Evolutionary conservation across 2,329 filamentous ascomycete genomes (phyloP).

Genomic region (Cladorrhinum sp.): DNA sequence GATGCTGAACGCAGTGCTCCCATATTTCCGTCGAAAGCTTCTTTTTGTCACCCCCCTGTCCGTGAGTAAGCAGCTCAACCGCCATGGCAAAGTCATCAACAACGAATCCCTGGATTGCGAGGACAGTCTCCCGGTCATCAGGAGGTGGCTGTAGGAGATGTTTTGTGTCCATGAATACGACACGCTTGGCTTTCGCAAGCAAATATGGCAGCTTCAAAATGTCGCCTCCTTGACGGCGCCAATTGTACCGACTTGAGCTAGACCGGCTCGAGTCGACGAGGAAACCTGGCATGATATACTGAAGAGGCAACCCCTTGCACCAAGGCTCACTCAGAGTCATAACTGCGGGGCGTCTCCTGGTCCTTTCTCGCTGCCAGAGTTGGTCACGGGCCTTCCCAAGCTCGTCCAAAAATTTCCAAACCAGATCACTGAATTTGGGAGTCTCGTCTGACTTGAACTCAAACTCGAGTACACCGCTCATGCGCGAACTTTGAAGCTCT

Average conservation of each 20-base stretch:
- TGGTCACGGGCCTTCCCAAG: slow-evolving; percentile 24
- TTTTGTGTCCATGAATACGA: slow-evolving; percentile 21
- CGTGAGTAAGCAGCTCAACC: slow-evolving; percentile 20
- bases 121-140: slow-evolving; percentile 13
- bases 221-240: slow-evolving; percentile 2
- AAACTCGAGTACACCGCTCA: not conserved
- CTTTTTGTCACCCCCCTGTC: slow-evolving; percentile 1
- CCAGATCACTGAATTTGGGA: not conserved
- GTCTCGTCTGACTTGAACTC: not conserved
- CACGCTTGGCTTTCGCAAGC: slow-evolving; percentile 18
- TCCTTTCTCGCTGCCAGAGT: slow-evolving; percentile 15
- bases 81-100: slow-evolving; percentile 26
- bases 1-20: not conserved
- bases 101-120: slow-evolving; percentile 22
- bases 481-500: not conserved
- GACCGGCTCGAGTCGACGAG: not conserved
- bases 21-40: not conserved
- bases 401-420: slow-evolving; percentile 23
- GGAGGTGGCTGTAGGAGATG: slow-evolving; percentile 16
- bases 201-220: slow-evolving; percentile 23
- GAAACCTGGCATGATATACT: not conserved
- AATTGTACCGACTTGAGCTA: not conserved
- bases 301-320: slow-evolving; percentile 11
- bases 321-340: slow-evolving; percentile 2
- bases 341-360: slow-evolving; percentile 2